Evolutionary conservation across 2,329 filamentous ascomycete genomes (phyloP).

Genomic region (Colletotrichum cereale): DNA sequence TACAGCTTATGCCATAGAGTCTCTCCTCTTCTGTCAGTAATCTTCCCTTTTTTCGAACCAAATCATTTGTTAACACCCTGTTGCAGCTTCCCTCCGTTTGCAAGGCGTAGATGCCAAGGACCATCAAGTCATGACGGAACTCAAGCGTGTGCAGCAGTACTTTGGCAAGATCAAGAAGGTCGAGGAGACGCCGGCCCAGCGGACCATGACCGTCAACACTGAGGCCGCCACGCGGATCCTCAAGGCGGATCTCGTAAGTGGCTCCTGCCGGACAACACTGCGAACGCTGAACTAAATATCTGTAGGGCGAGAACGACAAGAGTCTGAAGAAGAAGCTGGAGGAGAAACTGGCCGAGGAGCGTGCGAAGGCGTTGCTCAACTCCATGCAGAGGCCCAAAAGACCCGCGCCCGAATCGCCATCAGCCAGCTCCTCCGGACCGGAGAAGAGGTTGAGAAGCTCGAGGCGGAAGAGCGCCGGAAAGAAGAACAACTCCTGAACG

Average conservation of each 20-base stretch:
- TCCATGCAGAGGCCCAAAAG: slow-evolving; percentile 59
- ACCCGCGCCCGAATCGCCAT: slow-evolving; percentile 50
- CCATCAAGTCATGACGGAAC: slow-evolving; percentile 87
- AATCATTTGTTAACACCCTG: slow-evolving; percentile 10
- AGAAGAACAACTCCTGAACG: slow-evolving; percentile 27
- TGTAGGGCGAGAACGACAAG: slow-evolving; percentile 62
- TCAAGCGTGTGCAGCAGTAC: slow-evolving; percentile 89
- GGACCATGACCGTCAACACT: slow-evolving; percentile 73
- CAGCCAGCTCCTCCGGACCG: slow-evolving; percentile 44
- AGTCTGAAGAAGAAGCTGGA: slow-evolving; percentile 64
- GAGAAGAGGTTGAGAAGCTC: slow-evolving; percentile 51
- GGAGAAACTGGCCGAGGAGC: slow-evolving; percentile 69
- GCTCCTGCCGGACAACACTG: not conserved
- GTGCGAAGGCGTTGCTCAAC: slow-evolving; percentile 64
- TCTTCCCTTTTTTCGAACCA: not conserved
- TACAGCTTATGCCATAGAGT: slow-evolving; percentile 89
- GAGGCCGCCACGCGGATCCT: slow-evolving; percentile 85
- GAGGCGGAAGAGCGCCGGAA: slow-evolving; percentile 44
- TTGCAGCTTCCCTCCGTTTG: slow-evolving; percentile 78
- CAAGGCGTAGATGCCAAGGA: slow-evolving; percentile 84
- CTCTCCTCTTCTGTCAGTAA: slow-evolving; percentile 82
- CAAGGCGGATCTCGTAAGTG: slow-evolving; percentile 79
- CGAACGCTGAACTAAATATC: not conserved
- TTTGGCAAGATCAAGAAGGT: slow-evolving; percentile 89
- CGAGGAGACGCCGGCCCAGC: slow-evolving; percentile 72